Evolutionary conservation across 257 asterid species (phyloP).

Genomic region (Solanum habrochaites): DNA sequence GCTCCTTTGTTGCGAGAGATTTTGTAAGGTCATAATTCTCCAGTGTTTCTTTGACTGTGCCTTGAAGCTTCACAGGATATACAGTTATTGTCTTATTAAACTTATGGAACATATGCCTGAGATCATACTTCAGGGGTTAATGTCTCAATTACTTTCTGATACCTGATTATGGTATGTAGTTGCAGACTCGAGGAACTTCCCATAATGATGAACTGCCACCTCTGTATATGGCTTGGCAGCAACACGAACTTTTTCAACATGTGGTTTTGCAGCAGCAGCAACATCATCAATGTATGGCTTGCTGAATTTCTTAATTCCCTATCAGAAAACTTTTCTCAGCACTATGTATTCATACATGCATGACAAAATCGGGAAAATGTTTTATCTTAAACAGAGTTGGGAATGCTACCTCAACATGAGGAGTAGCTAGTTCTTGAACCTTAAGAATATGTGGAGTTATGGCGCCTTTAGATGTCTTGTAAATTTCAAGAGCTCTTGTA

Average conservation of each 20-base stretch:
- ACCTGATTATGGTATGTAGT: slow-evolving; percentile 77
- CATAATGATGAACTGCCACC: slow-evolving; percentile 44
- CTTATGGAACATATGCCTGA: neutral
- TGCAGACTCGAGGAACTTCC: slow-evolving; percentile 71
- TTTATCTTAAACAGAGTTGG: neutral
- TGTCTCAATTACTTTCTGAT: neutral
- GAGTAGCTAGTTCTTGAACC: slow-evolving; percentile 60
- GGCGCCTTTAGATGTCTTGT: slow-evolving; percentile 46
- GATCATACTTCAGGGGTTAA: neutral
- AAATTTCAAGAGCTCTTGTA: slow-evolving; percentile 50
- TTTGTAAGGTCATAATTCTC: slow-evolving; percentile 62
- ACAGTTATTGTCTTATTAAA: neutral
- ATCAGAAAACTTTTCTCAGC: slow-evolving; percentile 2
- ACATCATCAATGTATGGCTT: slow-evolving; percentile 74
- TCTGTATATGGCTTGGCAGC: slow-evolving; percentile 56
- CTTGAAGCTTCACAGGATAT: slow-evolving; percentile 48
- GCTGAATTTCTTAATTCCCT: slow-evolving; percentile 67
- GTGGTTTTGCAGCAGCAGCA: slow-evolving; percentile 77
- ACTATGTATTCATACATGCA: neutral
- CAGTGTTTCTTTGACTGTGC: slow-evolving; percentile 49
- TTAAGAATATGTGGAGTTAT: slow-evolving; percentile 57
- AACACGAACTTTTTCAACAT: slow-evolving; percentile 50
- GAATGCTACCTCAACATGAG: slow-evolving; percentile 56
- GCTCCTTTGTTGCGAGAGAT: slow-evolving; percentile 69
- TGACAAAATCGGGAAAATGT: neutral